These are phyloP conservation scores for Ilyonectria destructans DNA, from an alignment of 2,329 filamentous ascomycete species.

Conservation along the genomic window DNA sequence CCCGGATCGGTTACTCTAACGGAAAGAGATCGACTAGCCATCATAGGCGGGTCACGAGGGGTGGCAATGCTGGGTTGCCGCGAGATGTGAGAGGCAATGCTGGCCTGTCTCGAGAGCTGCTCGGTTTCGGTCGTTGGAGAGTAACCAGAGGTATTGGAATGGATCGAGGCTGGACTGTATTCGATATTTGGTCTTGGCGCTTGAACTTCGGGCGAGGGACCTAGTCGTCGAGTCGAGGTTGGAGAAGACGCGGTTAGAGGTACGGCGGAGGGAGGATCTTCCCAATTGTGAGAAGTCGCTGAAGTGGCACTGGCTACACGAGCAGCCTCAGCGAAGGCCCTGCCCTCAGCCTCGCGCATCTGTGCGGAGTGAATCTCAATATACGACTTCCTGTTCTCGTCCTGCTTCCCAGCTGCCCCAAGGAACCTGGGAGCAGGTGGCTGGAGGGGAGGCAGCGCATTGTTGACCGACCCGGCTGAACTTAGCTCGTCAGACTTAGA, in stretches of 20 bases:
- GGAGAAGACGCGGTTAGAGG: conserved; percentile 45
- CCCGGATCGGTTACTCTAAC: conserved; percentile 63
- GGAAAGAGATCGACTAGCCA: conserved; percentile 53
- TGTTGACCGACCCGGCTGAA: conserved; percentile 37
- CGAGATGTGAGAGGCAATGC: conserved; percentile 37
- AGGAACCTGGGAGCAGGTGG: conserved; percentile 60
- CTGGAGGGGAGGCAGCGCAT: conserved; percentile 53
- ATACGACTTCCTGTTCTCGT: conserved; percentile 71
- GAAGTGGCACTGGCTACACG: conserved; percentile 54
- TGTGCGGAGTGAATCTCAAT: conserved; percentile 73
- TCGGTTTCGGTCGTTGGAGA: conserved; percentile 42
- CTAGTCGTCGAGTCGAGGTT: conserved; percentile 43
- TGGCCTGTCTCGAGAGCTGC: conserved; percentile 44
- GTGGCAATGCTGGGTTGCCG: conserved; percentile 47
- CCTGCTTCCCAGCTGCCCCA: conserved; percentile 59
- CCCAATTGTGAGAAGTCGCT: conserved; percentile 54
- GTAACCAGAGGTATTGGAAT: conserved; percentile 53
- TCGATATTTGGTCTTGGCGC: conserved; percentile 49
- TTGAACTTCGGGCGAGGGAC: conserved; percentile 51
- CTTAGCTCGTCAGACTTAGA: conserved; percentile 39
- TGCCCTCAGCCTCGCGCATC: conserved; percentile 74
- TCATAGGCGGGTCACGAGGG: conserved; percentile 48
- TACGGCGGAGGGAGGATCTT: conserved; percentile 50
- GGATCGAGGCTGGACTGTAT: conserved; percentile 61
- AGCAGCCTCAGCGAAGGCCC: conserved; percentile 69